Conservation (phyloP, 2,329 filamentous ascomycete species). For the Neopestalotiopsis rosae region DNA sequence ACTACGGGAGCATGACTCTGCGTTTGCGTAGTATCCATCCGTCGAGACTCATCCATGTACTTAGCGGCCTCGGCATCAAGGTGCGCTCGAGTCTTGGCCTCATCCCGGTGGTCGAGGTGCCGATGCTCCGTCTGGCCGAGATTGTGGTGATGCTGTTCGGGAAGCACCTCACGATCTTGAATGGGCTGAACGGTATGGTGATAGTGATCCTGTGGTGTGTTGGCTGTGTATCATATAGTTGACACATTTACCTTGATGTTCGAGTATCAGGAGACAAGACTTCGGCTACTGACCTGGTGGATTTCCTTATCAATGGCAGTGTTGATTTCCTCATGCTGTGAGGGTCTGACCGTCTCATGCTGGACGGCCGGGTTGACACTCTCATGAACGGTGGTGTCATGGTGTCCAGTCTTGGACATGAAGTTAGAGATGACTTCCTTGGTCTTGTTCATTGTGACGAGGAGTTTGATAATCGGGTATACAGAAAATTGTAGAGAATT, state of each 20-base stretch:
- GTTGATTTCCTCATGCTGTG: constrained; percentile 65
- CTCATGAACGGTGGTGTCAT: constrained; percentile 75
- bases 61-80: constrained; percentile 58
- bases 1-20: constrained; percentile 53
- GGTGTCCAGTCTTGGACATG: constrained; percentile 64
- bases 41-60: constrained; percentile 56
- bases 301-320: constrained; percentile 72
- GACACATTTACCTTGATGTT: too few relatives aligned
- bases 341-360: constrained; percentile 64
- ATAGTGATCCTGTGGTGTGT: constrained; percentile 59
- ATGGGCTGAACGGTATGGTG: constrained; percentile 74
- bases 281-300: constrained; percentile 51
- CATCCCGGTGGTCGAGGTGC: constrained; percentile 65
- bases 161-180: constrained; percentile 38
- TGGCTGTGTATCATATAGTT: too few relatives aligned
- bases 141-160: constrained; percentile 69
- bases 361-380: constrained; percentile 64
- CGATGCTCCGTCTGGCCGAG: constrained; percentile 64
- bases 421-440: constrained; percentile 67
- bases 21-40: constrained; percentile 54
- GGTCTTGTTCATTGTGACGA: constrained; percentile 63
- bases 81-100: constrained; percentile 48
- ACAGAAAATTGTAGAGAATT: neutral
- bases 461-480: neutral
- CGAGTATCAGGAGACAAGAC: too few relatives aligned